Conservation (phyloP, 2,329 filamentous ascomycete genomes). For the Fusarium keratoplasticum region DNA sequence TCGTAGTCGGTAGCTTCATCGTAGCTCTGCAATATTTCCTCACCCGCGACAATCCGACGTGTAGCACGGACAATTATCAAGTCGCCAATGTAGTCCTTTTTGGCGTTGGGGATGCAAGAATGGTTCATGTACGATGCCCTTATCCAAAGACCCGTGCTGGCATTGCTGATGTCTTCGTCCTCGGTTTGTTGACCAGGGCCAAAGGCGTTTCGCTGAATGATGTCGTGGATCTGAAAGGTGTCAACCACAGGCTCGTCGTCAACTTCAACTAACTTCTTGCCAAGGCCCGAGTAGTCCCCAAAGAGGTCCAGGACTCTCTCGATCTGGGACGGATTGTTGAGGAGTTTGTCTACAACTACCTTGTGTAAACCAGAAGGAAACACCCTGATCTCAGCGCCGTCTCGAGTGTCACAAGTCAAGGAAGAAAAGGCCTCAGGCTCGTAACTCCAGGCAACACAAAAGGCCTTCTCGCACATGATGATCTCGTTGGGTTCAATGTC, state of each 20-base stretch:
- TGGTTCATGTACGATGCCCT: constrained; percentile 57
- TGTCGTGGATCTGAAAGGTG: constrained; percentile 48
- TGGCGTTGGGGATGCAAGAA: constrained; percentile 52
- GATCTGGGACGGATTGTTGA: constrained; percentile 44
- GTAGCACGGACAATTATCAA: constrained; percentile 53
- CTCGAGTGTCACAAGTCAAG: constrained; percentile 48
- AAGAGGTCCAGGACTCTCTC: constrained; percentile 37
- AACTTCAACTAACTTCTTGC: constrained; percentile 37
- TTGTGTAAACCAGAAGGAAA: constrained; percentile 48
- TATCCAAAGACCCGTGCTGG: constrained; percentile 54
- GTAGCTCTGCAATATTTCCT: constrained; percentile 51
- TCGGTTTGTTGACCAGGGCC: constrained; percentile 45
- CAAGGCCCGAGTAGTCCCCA: constrained; percentile 44
- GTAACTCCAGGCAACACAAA: constrained; percentile 47
- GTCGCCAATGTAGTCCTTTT: constrained; percentile 54
- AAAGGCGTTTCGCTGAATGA: constrained; percentile 49
- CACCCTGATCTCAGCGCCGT: constrained; percentile 44
- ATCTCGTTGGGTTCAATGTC: constrained; percentile 47
- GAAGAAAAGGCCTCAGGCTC: constrained; percentile 45
- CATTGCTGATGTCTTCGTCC: constrained; percentile 45
- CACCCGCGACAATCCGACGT: constrained; percentile 45
- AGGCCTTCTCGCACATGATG: constrained; percentile 51
- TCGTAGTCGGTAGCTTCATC: constrained; percentile 45
- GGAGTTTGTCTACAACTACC: constrained; percentile 40
- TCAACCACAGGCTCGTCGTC: constrained; percentile 43